phyloP scores from a whole-genome alignment of 2,329 filamentous ascomycete genomes.

The Magnaporthiopsis incrustans region DNA sequence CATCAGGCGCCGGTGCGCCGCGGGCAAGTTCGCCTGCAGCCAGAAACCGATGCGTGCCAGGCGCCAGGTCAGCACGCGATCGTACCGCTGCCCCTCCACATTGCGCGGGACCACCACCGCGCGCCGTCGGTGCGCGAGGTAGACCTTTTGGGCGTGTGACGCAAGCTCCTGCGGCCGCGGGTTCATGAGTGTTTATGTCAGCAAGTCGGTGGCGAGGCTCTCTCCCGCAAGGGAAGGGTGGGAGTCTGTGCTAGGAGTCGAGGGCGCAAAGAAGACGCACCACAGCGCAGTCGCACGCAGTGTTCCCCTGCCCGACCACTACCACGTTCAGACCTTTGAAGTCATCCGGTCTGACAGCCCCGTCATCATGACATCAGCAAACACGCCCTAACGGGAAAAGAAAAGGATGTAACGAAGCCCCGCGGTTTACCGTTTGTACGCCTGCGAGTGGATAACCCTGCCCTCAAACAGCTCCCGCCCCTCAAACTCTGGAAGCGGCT shows the following conservation, averaged over 20 bases:
- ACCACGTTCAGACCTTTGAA: slow-evolving; percentile 12
- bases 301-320: slow-evolving; percentile 13
- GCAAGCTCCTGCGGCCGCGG: slow-evolving; percentile 6
- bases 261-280: neutral
- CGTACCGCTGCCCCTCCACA: slow-evolving; percentile 8
- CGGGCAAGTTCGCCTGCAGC: neutral
- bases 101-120: slow-evolving; percentile 18
- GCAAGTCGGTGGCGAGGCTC: neutral
- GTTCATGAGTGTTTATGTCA: neutral
- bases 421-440: slow-evolving; percentile 10
- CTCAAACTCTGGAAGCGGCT: slow-evolving; percentile 9
- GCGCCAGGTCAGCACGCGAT: slow-evolving; percentile 2
- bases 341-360: slow-evolving; percentile 7
- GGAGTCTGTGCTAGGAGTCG: neutral
- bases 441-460: slow-evolving; percentile 11
- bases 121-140: slow-evolving; percentile 12
- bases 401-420: neutral
- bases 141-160: slow-evolving; percentile 11
- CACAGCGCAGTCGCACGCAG: slow-evolving; percentile 12
- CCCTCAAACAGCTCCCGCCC: slow-evolving; percentile 12
- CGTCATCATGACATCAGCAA: neutral
- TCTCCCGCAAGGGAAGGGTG: neutral
- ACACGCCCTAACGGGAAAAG: neutral
- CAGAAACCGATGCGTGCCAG: neutral
- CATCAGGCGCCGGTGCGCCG: slow-evolving; percentile 2